Conservation (phyloP, 805 yeast species). For the Starmera caribaea region DNA sequence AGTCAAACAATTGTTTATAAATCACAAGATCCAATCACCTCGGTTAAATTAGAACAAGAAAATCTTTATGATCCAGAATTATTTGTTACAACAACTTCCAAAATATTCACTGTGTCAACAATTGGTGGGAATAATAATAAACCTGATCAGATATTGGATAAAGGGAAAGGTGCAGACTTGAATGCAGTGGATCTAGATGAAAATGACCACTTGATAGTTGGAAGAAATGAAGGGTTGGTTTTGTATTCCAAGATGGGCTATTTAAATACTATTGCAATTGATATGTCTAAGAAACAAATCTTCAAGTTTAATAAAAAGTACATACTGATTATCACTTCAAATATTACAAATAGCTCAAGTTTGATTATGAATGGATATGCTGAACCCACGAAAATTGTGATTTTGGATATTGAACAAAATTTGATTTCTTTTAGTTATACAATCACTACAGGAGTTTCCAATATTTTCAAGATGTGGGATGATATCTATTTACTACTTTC, state of each 20-base stretch:
- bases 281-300: conserved; percentile 43
- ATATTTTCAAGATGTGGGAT: conserved; percentile 47
- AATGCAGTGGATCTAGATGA: conserved; percentile 31
- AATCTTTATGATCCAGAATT: conserved; percentile 37
- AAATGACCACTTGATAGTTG: conserved; percentile 48
- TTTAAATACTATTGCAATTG: conserved; percentile 44
- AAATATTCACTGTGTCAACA: conserved; percentile 62
- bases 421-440: conserved; percentile 61
- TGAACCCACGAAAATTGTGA: conserved; percentile 45
- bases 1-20: conserved; percentile 76
- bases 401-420: conserved; percentile 63
- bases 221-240: conserved; percentile 50
- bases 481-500: conserved; percentile 54
- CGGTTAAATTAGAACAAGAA: conserved; percentile 43
- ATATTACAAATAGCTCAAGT: conserved; percentile 24
- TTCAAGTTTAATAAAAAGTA: conserved; percentile 39
- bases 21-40: conserved; percentile 69
- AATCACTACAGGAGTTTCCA: conserved; percentile 53
- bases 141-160: conserved; percentile 39
- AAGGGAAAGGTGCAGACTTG: conserved; percentile 34
- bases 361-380: conserved; percentile 21
- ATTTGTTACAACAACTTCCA: conserved; percentile 68
- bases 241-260: conserved; percentile 51
- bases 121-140: conserved; percentile 70
- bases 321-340: conserved; percentile 49